These are phyloP conservation scores for Xylariaceae sp. DNA, from an alignment of 2,329 filamentous ascomycete genomes.

Conservation along the genomic window DNA sequence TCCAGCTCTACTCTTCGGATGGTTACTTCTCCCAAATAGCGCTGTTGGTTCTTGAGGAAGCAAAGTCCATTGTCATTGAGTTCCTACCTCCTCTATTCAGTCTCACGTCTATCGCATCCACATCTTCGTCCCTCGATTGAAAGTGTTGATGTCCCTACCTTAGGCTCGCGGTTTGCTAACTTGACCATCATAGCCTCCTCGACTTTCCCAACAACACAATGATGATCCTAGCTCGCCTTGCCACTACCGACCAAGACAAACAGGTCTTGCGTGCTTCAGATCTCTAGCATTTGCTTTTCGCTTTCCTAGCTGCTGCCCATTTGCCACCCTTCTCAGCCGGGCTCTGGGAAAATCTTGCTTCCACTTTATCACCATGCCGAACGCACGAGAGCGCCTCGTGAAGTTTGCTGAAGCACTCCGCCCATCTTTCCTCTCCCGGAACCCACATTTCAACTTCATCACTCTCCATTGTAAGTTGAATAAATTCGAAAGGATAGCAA, in stretches of 20 bases:
- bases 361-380: conserved; percentile 29
- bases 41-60: too few species aligned
- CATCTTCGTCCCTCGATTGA: too few species aligned
- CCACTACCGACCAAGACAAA: conserved; percentile 22
- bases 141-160: background rate
- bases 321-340: background rate
- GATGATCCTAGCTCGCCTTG: conserved; percentile 21
- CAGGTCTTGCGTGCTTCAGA: conserved; percentile 19
- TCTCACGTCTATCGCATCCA: too few species aligned
- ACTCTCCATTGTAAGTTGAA: conserved; percentile 65
- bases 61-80: too few species aligned
- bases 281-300: conserved; percentile 20
- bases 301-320: background rate
- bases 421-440: conserved; percentile 55
- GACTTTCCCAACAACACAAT: conserved; percentile 11
- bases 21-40: too few species aligned
- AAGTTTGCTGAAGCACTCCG: conserved; percentile 46
- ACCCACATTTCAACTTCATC: conserved; percentile 76
- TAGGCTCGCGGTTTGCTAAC: conserved; percentile 5
- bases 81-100: too few species aligned
- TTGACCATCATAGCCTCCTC: conserved; percentile 2
- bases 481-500: background rate
- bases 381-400: conserved; percentile 33
- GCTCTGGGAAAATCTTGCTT: background rate
- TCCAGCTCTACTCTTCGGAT: too few species aligned